Evolutionary conservation across 306 rosid species (phyloP).

Genomic region (Begonia fuchsioides): DNA sequence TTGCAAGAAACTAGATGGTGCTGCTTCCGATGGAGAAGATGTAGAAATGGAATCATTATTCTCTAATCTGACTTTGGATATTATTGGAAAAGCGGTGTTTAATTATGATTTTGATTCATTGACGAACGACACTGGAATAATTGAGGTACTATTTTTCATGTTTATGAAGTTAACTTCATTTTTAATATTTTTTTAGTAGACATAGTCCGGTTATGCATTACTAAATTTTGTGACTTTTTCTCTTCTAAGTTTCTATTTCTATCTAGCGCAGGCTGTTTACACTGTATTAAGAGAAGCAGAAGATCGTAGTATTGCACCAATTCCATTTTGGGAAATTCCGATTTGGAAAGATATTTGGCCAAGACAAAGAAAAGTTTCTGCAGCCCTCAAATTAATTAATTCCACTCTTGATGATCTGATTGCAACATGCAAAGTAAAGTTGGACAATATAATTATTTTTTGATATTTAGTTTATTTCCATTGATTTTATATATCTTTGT

Average conservation of each 20-base stretch:
- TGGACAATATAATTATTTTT: conserved; percentile 7
- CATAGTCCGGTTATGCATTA: conserved; percentile 9
- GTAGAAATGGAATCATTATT: conserved; percentile 97
- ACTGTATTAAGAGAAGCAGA: conserved; percentile 94
- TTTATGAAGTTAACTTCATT: conserved; percentile 7
- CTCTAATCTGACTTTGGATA: conserved; percentile 83
- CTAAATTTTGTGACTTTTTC: conserved; percentile 7
- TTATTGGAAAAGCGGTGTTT: conserved; percentile 94
- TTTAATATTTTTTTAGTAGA: conserved; percentile 4
- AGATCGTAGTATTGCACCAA: conserved; percentile 79
- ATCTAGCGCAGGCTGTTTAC: conserved; percentile 79
- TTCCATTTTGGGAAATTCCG: conserved; percentile 92
- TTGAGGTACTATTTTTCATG: conserved; percentile 51
- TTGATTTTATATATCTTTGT: too few relatives aligned
- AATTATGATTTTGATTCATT: conserved; percentile 90
- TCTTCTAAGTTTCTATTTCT: conserved; percentile 17
- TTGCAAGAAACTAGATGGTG: conserved; percentile 73
- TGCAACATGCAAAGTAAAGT: conserved; percentile 78
- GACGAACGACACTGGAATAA: conserved; percentile 79
- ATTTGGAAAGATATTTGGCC: conserved; percentile 98
- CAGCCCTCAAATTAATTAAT: conserved; percentile 82
- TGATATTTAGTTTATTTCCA: too few relatives aligned
- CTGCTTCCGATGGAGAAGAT: conserved; percentile 80
- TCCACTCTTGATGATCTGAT: conserved; percentile 62
- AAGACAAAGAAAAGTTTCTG: conserved; percentile 60